These are phyloP conservation scores for Wallacemonas sp. DNA, from an alignment of 208 protist species.

Conservation along the genomic window DNA sequence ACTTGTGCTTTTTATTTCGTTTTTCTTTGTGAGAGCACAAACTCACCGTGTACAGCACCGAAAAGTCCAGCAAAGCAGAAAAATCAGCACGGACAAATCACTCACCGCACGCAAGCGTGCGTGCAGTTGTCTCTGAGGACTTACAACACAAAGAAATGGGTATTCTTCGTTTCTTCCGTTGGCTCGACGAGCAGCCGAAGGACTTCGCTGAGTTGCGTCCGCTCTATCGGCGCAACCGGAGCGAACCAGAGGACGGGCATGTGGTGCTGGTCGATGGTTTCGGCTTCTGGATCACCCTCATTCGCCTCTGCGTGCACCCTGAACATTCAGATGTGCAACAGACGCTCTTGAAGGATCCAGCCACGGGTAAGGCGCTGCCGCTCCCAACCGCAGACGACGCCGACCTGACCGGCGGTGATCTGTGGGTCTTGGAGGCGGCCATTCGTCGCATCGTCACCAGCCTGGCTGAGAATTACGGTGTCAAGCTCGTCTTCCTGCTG, in stretches of 20 bases:
- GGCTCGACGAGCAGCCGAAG: neutral
- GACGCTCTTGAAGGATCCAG: neutral
- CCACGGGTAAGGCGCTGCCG: neutral
- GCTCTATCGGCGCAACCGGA: conserved; percentile 4
- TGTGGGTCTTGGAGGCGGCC: neutral
- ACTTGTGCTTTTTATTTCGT: too few species aligned
- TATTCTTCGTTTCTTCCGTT: conserved; percentile 8
- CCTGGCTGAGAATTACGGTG: conserved; percentile 6
- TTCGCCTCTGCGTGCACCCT: conserved; percentile 6
- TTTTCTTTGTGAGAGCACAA: too few species aligned
- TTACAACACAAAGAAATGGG: neutral
- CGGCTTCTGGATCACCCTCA: conserved; percentile 15
- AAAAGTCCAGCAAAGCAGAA: too few species aligned
- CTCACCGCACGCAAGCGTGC: too few species aligned
- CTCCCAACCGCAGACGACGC: conserved; percentile 6
- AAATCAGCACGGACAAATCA: too few species aligned
- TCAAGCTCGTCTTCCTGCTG: conserved; percentile 15
- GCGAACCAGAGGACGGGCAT: conserved; percentile 4
- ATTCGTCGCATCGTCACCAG: neutral
- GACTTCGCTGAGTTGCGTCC: conserved; percentile 5
- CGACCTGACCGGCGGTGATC: conserved; percentile 15
- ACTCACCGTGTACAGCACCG: too few species aligned
- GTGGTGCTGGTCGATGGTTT: conserved; percentile 17
- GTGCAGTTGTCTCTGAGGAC: too few species aligned
- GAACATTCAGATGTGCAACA: neutral